Evolutionary conservation across 768 basidiomycete species (phyloP), one percentile per base, ranked within the genome.

Genomic region (Naganishia kalamii): DNA sequence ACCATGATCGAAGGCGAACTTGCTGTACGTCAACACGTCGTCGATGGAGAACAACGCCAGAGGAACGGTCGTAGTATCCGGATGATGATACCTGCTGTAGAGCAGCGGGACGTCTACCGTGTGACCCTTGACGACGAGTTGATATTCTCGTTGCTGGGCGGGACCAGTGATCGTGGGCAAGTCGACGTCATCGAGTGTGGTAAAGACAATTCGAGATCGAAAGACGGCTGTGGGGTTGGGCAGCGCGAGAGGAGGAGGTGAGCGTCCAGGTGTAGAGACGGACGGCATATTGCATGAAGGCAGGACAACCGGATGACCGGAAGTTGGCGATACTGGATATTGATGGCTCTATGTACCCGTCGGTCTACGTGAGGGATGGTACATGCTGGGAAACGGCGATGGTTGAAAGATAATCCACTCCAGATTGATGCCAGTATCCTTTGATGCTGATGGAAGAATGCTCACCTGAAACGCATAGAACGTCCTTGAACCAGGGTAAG

Each of bases 1-100:
- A 44, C 76, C 76, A 57, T 68, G 65, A 65, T 77, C 76, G 17
- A 29, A 35, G 1, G 70, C 68, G 51, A 77, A 77, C 5, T 65
- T 49, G 7, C 62, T 66, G 62, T 78, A 78, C 3, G 32, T 59
- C 66, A 76, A 70, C 15, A 71, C 54, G 5, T 75, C 67, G 52
- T 77, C 76, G 70, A 77, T 41, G 19, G 21, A 37, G 44, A 65
- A 65, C 25, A 52, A 12, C 1, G 51, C 63, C 17, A 63, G 23
- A 1, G 54, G 37, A 2, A 37, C 23, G 23, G 23, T 57, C 10
- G 3, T 33, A 32, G n/a, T 35, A 13, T 40, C 54, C 37, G 54
- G 54, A 27, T 57, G 54, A 27, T 57, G 54, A 40, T 57, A 57
- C 23, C 13, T 57, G 21, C 32, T 57, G 23, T 57, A n/a, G 3